Percentiles rank a stretch among this genome's conserved stretches.
phyloP scores from a whole-genome alignment of 257 asterid species.

The Ilex asprella region DNA sequence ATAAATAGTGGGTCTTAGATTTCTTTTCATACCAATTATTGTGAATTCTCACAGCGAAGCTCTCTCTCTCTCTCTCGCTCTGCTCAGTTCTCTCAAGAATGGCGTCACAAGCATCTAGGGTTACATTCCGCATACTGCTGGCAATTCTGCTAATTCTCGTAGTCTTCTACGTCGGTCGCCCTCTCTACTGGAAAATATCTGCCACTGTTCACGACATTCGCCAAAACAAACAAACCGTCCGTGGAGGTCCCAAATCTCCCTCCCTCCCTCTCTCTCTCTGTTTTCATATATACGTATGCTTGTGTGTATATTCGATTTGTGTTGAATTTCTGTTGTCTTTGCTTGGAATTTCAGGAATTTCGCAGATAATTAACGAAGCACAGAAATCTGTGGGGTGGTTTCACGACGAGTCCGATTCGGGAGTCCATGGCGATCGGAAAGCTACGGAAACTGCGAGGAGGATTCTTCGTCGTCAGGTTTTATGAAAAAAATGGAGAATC shows the following conservation, averaged over 20 bases:
- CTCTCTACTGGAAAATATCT: slow-evolving; percentile 86
- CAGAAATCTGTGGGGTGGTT: slow-evolving; percentile 78
- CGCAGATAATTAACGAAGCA: slow-evolving; percentile 66
- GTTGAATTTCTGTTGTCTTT: background rate
- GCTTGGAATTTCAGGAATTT: slow-evolving; percentile 40
- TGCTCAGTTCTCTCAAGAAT: slow-evolving; percentile 17
- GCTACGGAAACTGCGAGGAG: slow-evolving; percentile 33
- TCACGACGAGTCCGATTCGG: slow-evolving; percentile 56
- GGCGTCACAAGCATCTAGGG: slow-evolving; percentile 40
- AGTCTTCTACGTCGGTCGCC: slow-evolving; percentile 66
- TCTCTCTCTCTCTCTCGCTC: too few species aligned
- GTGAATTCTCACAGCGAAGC: too few species aligned
- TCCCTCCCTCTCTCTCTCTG: background rate
- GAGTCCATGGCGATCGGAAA: slow-evolving; percentile 23
- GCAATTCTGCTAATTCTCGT: slow-evolving; percentile 26
- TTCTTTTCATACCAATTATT: too few species aligned
- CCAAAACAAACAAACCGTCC: slow-evolving; percentile 74
- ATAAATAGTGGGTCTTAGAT: too few species aligned
- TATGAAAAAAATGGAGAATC: slow-evolving; percentile 13
- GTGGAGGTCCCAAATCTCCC: slow-evolving; percentile 41
- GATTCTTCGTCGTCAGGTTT: slow-evolving; percentile 43
- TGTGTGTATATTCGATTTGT: background rate
- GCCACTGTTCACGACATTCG: slow-evolving; percentile 86
- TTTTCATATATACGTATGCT: background rate
- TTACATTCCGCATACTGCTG: slow-evolving; percentile 44